Percentiles rank a stretch among this genome's conserved stretches.
Conservation (phyloP, 345 rosid genomes). For the Brassica incana region DNA sequence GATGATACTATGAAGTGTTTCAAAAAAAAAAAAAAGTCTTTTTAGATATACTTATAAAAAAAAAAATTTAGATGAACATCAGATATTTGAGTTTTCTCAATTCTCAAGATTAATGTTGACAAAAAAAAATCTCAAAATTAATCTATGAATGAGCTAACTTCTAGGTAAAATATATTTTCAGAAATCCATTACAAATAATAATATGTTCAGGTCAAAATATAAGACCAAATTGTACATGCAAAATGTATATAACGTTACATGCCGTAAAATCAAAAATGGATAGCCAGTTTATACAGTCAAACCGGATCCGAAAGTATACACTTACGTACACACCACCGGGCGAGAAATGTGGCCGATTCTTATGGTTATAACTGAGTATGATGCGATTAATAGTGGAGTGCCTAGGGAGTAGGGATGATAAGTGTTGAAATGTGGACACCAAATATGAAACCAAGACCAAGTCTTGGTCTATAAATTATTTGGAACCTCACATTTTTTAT, state of each 20-base stretch:
- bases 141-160: not conserved
- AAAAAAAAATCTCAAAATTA: too few species aligned
- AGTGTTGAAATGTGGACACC: slow-evolving; percentile 22
- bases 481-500: slow-evolving; percentile 17
- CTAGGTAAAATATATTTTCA: not conserved
- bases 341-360: slow-evolving; percentile 3
- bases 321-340: not conserved
- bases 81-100: not conserved
- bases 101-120: too few species aligned
- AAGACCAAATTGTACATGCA: not conserved
- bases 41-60: too few species aligned
- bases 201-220: not conserved
- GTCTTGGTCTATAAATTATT: slow-evolving; percentile 18
- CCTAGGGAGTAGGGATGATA: slow-evolving; percentile 13
- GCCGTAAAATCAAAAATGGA: not conserved
- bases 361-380: not conserved
- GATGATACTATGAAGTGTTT: too few species aligned
- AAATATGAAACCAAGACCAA: slow-evolving; percentile 26
- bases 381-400: not conserved
- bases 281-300: not conserved
- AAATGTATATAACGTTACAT: not conserved
- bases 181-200: too few species aligned
- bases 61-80: not conserved
- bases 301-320: not conserved
- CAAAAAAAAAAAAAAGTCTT: too few species aligned